Base-by-base conservation (phyloP, 2,329 filamentous ascomycete genomes). In the Arthrobotrys entomopaga region DNA sequence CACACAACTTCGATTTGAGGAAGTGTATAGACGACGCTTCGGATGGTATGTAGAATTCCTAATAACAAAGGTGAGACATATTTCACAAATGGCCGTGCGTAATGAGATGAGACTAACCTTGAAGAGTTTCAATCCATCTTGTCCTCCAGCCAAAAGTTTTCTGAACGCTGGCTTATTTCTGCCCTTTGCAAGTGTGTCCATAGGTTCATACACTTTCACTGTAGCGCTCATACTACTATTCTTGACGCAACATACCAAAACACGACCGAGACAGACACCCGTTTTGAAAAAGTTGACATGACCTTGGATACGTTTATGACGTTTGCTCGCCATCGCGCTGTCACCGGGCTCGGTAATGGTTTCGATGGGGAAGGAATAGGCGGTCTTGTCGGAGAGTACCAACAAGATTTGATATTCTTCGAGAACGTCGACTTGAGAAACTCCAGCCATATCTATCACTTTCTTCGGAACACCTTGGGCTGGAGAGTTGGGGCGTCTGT, bases 11-110 rank as follows among this genome's bases (percentile, higher is more conserved):
- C 76, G 91, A 95, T 80, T 95, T 93, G 78, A 99, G 87, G 85
- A 98, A 99, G 82, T 99, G 95, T 46, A 99, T 95, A 43, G 93
- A 97, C 3, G 92, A 94, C n/a, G 94, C 96, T 84, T 99, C 95
- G 5, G 93, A 95, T 0, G 95, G 95, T 75, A 99, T 97, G 82
- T 99, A 99, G 80, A 97, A 98, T 84, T 99, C 95, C 86, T 88
- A 74, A 11, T 26, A 34, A 34, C 78, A 29, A n/a, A 46, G 42
- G 16, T 46, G 6, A 52, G 7, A 49, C 61, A 42, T n/a, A n/a
- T 72, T 75, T 80, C 66, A 80, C 26, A 54, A 42, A 60, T 15
- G 22, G 16, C 58, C 24, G 15, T 59, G 43, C 20, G 49, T 43
- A 20, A 26, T 43, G 42, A 53, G 64, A 43, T 20, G 24, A 29